Base-by-base conservation (phyloP, 2,329 filamentous ascomycete species). In the Juglanconis sp. region DNA sequence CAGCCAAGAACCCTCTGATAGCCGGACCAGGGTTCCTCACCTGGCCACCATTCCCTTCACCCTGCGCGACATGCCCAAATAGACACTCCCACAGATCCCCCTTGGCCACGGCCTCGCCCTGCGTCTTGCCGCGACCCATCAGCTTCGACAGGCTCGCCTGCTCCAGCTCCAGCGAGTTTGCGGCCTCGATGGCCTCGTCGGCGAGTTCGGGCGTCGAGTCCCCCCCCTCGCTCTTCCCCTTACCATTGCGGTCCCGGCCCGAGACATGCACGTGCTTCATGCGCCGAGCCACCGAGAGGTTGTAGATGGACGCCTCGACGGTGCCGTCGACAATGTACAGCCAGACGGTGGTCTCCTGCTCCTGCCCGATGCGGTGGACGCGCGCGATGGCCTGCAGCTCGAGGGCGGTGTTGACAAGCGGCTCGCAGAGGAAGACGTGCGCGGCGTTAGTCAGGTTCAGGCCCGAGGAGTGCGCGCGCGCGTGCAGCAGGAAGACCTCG, bases 371-470 rank as follows among this genome's bases (percentile, higher is more conserved):
- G 40, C 95, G 87, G 71, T 99, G 92, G 1, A 99, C 93, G 59
- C 95, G 89, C 1, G 94, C 93, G 69, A 98, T 96, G 13, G 93
- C 94, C 73, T 99, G 95, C 9, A 98, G 81, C 73, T 98, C 95
- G 15, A 99, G 86, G 0, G 93, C 92, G 0, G 94, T 94, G 70
- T 98, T 96, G 67, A 98, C 86, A 3, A 98, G 79, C 2, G 95
- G 95, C 71, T 99, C 95, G 72, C 92, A 96, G 4, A 99, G 82
- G 70, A 98, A 96, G 1, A 98, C 92, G 70, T 98, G 92, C 52
- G 87, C 96, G 4, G 94, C 95, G 68, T 96, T 94, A 65, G 96
- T 89, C 0, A 99, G 83, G 63, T 96, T 98, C 35, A 99, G 80
- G 0, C 95, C 95, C 1, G 90, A 93, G 0, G 91, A 89, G 71